Evolutionary conservation across 768 basidiomycete genomes (phyloP).

Genomic region (Phaffia australis): DNA sequence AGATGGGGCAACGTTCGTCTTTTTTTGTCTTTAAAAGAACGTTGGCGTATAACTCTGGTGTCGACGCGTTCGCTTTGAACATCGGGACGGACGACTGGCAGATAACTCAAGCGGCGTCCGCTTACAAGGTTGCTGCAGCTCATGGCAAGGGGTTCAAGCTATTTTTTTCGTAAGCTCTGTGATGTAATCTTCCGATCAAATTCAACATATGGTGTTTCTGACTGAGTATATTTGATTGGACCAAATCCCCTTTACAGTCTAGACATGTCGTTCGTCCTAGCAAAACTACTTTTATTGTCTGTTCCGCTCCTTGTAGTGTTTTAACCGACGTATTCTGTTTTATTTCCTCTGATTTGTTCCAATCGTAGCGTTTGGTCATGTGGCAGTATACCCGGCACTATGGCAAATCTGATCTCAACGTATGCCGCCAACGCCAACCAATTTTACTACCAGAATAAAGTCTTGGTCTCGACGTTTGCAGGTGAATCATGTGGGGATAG

Average conservation of each 20-base stretch:
- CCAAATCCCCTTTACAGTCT: neutral
- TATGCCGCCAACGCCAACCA: conserved; percentile 54
- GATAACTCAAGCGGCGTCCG: conserved; percentile 11
- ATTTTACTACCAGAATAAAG: conserved; percentile 46
- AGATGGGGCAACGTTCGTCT: neutral
- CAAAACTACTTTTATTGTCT: neutral
- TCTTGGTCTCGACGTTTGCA: conserved; percentile 60
- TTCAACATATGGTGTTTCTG: neutral
- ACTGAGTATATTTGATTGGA: neutral
- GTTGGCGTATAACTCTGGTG: conserved; percentile 14
- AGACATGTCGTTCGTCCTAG: conserved; percentile 13
- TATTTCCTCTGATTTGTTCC: neutral
- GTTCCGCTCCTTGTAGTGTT: neutral
- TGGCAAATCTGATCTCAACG: conserved; percentile 44
- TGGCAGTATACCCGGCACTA: conserved; percentile 6
- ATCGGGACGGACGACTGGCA: conserved; percentile 24
- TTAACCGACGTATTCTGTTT: neutral
- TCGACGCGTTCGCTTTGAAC: conserved; percentile 26
- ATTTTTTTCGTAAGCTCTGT: conserved; percentile 9
- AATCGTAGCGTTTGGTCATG: conserved; percentile 20
- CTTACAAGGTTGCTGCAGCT: conserved; percentile 13
- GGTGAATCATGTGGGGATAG: conserved; percentile 49
- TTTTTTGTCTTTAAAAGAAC: conserved; percentile 13
- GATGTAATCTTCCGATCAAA: neutral
- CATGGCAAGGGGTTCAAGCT: conserved; percentile 23